Evolutionary conservation across 1,139 yeast species (phyloP), one percentile per base, ranked within the genome.

Genomic region (Arxiozyma telluris): DNA sequence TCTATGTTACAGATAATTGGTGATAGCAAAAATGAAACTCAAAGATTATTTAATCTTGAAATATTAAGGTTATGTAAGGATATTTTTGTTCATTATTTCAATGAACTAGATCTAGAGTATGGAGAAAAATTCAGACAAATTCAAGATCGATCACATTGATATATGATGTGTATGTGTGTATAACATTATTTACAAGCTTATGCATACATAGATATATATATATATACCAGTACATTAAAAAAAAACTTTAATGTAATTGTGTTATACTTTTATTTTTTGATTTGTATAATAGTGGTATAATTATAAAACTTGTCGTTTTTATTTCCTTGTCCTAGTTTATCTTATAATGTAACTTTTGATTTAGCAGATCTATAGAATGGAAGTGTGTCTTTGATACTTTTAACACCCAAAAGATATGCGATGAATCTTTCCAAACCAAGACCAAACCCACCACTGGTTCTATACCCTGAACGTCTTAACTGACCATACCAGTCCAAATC

Each of bases 381-480:
- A 42, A 88, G 82, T 3, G 88, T 87, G 62, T 94, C 99, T 62
- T 87, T 78, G 49, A 94, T 80, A 47, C 87, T 95, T 50, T 79
- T 76, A 39, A 76, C 70, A 2, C 85, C 93, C 8, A 81, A 75
- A 53, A 89, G 72, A 62, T 84, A 91, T 49, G 87, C 82, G 20
- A 94, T 70, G 45, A 93, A 71, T 57, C 99, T 74, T 67, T 94
- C 98, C 62, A 91, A 83, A 0, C 99, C 99, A 76, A 94, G 75
- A 0, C 99, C 99, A 70, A 87, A 94, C 0, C 99, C 99, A 48
- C 98, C 98, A 67, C 91, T 98, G 0, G 97, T 96, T 41, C 84
- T 84, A 6, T 87, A 74, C 0, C 98, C 98, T 60, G 87, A 83
- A 58, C 74, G 74, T 55, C 98, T 76, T 11, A 87, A 74, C 2